Percentiles rank a stretch among this genome's conserved stretches.
Conservation (phyloP, 2,329 filamentous ascomycete species). For the Lachnellula suecica region DNA sequence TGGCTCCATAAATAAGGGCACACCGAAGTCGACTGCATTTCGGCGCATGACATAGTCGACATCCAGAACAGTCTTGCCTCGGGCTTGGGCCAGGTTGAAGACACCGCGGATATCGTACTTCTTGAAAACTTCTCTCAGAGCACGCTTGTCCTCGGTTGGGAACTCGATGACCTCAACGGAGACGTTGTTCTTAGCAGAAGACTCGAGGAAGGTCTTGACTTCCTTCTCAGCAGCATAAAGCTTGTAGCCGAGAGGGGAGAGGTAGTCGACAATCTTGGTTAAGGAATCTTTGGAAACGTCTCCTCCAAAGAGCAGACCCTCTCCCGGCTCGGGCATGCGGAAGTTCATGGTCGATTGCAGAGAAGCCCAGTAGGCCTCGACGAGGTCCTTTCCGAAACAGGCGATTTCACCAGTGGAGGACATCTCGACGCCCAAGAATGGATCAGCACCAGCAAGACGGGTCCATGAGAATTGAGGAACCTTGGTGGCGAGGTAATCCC, state of each 20-base stretch:
- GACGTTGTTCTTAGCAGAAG: slow-evolving; percentile 62
- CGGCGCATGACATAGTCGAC: slow-evolving; percentile 98
- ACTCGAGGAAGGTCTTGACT: slow-evolving; percentile 83
- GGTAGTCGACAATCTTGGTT: slow-evolving; percentile 78
- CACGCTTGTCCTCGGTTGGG: slow-evolving; percentile 93
- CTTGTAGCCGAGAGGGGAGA: slow-evolving; percentile 90
- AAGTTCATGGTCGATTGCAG: slow-evolving; percentile 99
- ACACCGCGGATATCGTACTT: slow-evolving; percentile 95
- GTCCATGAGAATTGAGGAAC: slow-evolving; percentile 99
- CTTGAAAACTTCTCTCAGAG: slow-evolving; percentile 90
- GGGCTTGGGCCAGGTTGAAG: slow-evolving; percentile 86
- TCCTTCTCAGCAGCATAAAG: slow-evolving; percentile 80
- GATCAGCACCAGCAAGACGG: slow-evolving; percentile 92
- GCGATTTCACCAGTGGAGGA: slow-evolving; percentile 95
- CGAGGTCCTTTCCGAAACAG: slow-evolving; percentile 93
- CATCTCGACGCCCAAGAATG: slow-evolving; percentile 98
- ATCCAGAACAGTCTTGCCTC: slow-evolving; percentile 82
- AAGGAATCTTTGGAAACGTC: slow-evolving; percentile 71
- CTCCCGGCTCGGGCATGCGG: slow-evolving; percentile 89
- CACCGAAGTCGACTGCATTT: slow-evolving; percentile 97
- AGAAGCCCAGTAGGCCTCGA: slow-evolving; percentile 97
- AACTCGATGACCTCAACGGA: slow-evolving; percentile 91
- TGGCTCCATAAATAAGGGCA: slow-evolving; percentile 97
- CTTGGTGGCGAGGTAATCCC: slow-evolving; percentile 94
- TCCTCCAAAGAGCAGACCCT: slow-evolving; percentile 93